Conservation (phyloP, 805 yeast species). For the Grigorovia yakushimaensis region DNA sequence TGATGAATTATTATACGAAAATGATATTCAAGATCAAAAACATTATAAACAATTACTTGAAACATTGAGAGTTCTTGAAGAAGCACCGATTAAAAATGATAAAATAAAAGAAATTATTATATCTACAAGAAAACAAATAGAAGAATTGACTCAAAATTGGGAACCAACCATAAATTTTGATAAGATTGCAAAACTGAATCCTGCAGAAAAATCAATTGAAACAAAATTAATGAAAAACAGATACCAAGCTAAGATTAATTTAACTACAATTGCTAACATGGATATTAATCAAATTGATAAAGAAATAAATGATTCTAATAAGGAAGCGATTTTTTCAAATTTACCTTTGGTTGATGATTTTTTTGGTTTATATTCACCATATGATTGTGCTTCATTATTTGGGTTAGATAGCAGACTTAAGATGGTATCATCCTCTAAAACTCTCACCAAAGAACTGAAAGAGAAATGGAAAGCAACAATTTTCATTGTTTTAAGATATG, state of each 20-base stretch:
- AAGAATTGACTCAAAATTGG: slow-evolving; percentile 10
- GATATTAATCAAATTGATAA: neutral
- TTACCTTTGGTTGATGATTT: slow-evolving; percentile 21
- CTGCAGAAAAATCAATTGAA: slow-evolving; percentile 17
- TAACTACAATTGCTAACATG: slow-evolving; percentile 13
- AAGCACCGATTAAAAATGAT: slow-evolving; percentile 5
- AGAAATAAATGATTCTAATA: neutral
- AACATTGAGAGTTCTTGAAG: slow-evolving; percentile 9
- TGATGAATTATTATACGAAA: slow-evolving; percentile 9
- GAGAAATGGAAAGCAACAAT: slow-evolving; percentile 22
- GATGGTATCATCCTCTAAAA: no score
- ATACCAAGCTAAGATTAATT: slow-evolving; percentile 14
- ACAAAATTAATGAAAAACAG: slow-evolving; percentile 23
- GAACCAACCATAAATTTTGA: slow-evolving; percentile 14
- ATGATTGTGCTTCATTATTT: slow-evolving; percentile 19
- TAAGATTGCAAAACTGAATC: slow-evolving; percentile 2
- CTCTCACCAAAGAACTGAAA: slow-evolving; percentile 1
- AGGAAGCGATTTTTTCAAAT: slow-evolving; percentile 3
- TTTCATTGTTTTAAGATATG: slow-evolving; percentile 18
- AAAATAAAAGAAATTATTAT: slow-evolving; percentile 9
- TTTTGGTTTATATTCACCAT: slow-evolving; percentile 22
- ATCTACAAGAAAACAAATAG: slow-evolving; percentile 10
- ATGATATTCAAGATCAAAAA: slow-evolving; percentile 13
- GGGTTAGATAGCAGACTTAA: no score
- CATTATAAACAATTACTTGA: slow-evolving; percentile 10